phyloP scores from a whole-genome alignment of 768 basidiomycete genomes.

The Termitomyces titanicus region DNA sequence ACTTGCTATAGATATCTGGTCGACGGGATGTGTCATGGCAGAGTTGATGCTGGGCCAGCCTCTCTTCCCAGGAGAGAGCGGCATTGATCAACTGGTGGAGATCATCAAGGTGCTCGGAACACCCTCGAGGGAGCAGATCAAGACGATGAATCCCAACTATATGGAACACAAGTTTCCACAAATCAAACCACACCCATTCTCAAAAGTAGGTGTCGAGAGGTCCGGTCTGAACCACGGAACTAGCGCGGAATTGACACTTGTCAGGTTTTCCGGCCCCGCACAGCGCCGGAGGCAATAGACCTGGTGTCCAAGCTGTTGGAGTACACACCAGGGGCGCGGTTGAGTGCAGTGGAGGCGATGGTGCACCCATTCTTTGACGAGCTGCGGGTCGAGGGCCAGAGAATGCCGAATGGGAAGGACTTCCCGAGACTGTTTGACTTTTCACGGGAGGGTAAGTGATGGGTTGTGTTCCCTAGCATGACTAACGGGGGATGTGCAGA shows the following conservation, averaged over 20 bases:
- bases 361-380: slow-evolving; percentile 97
- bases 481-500: slow-evolving; percentile 44
- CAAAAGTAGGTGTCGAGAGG: slow-evolving; percentile 64
- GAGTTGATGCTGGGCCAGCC: slow-evolving; percentile 99
- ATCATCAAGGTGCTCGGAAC: slow-evolving; percentile 99
- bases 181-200: slow-evolving; percentile 99
- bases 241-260: not conserved
- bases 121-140: slow-evolving; percentile 98
- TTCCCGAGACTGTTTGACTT: slow-evolving; percentile 95
- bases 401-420: slow-evolving; percentile 96
- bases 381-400: slow-evolving; percentile 81
- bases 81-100: slow-evolving; percentile 98
- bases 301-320: slow-evolving; percentile 92
- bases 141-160: slow-evolving; percentile 99
- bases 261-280: slow-evolving; percentile 97
- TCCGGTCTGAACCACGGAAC: not conserved
- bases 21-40: slow-evolving; percentile 99
- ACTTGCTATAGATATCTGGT: slow-evolving; percentile 83
- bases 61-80: slow-evolving; percentile 97
- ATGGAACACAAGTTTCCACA: slow-evolving; percentile 99
- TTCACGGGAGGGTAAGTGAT: slow-evolving; percentile 78
- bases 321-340: slow-evolving; percentile 93
- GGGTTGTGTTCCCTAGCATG: not conserved
- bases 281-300: slow-evolving; percentile 93
- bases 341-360: slow-evolving; percentile 91